Conservation (phyloP, 805 yeast species). For the Clavispora fructus region DNA sequence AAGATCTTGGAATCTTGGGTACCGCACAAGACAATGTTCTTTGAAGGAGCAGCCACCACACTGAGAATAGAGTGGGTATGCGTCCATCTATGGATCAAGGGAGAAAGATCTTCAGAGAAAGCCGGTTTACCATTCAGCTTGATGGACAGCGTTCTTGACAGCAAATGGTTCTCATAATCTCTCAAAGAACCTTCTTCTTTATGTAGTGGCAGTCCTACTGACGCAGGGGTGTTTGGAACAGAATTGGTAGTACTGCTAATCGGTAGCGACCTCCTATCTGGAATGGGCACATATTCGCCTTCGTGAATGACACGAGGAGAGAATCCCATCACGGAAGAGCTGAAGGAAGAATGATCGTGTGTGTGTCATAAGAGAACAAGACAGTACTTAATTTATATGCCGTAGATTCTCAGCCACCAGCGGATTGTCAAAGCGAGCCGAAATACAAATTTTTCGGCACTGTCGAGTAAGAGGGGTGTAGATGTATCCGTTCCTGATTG, state of each 20-base stretch:
- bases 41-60: constrained; percentile 54
- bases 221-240: constrained; percentile 16
- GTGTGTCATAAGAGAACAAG: not conserved
- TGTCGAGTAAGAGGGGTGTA: too few species aligned
- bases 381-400: not conserved
- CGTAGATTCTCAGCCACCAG: not conserved
- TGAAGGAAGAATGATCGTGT: not conserved
- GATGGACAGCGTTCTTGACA: constrained; percentile 3
- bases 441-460: too few species aligned
- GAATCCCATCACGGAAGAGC: constrained; percentile 7
- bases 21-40: constrained; percentile 72
- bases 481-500: too few species aligned
- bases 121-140: constrained; percentile 1
- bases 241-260: constrained; percentile 20
- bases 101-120: constrained; percentile 9
- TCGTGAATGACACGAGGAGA: constrained; percentile 26
- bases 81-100: constrained; percentile 64
- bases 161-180: constrained; percentile 4
- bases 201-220: constrained; percentile 17
- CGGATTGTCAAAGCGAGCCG: too few species aligned
- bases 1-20: constrained; percentile 80
- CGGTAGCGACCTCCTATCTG: constrained; percentile 23
- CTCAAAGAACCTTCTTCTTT: not conserved
- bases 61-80: constrained; percentile 70
- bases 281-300: constrained; percentile 27